Base-by-base conservation (phyloP, 2,329 filamentous ascomycete genomes). In the Lojkania enalia region DNA sequence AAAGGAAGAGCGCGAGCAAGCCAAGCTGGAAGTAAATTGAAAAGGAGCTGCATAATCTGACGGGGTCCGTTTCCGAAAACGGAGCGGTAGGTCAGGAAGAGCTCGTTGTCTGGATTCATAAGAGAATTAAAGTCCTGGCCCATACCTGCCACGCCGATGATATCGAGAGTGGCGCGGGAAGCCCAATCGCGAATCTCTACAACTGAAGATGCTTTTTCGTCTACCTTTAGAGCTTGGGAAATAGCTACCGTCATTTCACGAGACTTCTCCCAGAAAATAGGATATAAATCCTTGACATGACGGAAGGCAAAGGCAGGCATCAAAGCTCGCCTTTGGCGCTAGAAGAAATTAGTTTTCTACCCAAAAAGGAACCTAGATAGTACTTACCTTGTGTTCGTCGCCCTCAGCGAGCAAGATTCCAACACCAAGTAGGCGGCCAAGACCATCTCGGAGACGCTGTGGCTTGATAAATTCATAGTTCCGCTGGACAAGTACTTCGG, bases 341-440 rank as follows among this genome's bases (percentile, higher is more conserved):
- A 13, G 30, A 38, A 11, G 18, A 13, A 2, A 23, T 43, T 42
- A 40, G 44, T n/a, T 14, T 20, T n/a, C 14, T 18, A 19, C n/a
- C 2, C 12, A 13, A 20, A 4, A 36, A 14, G 20, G 29, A 41
- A n/a, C 20, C 15, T 1, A 2, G n/a, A n/a, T 9, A 30, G 15
- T 15, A 39, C 55, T 25, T 58, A 81, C 74, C 72, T 87, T 94
- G 69, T 96, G 92, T 60, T 91, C 88, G 11, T 95, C 88, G n/a
- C 91, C 91, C 69, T 96, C 91, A 2, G 89, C 87, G 9, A 96
- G 74, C 27, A 96, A 71, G 12, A 92, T 73, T 7, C 88, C 87
- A 11, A 85, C 71, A 7, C 89, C 86, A 11, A 92, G 74, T 19
- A 90, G 74, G 16, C 81, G 77, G 4, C 78, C 80, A 3, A 92